Conservation (phyloP, 768 basidiomycete genomes). For the Chlorophyllum brunneum region DNA sequence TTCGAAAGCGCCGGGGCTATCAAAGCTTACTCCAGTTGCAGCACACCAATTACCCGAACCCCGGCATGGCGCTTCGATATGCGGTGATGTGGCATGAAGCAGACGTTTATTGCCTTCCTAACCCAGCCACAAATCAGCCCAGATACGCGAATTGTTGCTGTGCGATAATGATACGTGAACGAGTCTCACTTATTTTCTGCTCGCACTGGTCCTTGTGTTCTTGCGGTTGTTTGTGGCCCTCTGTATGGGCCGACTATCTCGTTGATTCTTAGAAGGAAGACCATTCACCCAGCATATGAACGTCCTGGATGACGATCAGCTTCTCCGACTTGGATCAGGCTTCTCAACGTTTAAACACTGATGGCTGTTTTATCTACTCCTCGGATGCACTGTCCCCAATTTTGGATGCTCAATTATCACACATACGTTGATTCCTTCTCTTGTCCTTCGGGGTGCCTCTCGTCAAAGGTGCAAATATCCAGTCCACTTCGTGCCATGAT, state of each 20-base stretch:
- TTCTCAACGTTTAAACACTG: constrained; percentile 1
- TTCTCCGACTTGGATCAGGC: neutral
- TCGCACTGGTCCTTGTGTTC: neutral
- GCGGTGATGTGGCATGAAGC: constrained; percentile 1
- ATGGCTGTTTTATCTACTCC: constrained; percentile 4
- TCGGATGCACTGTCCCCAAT: neutral
- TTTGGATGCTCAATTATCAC: too few species aligned
- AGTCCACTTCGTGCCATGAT: neutral
- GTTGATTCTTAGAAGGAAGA: neutral
- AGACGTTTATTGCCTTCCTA: neutral
- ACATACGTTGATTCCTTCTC: neutral
- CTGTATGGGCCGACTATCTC: neutral
- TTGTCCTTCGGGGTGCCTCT: neutral
- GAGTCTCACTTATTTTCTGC: too few species aligned
- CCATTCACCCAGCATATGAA: neutral
- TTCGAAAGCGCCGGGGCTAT: too few species aligned
- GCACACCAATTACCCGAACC: neutral
- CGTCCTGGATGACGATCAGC: constrained; percentile 1
- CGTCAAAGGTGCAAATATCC: too few species aligned
- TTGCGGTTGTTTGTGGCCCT: neutral
- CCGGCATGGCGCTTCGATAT: neutral
- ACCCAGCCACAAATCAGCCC: too few species aligned
- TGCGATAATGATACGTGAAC: too few species aligned
- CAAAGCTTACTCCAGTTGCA: too few species aligned
- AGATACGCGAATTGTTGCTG: too few species aligned